A percentile compares a stretch with the other conserved stretches of the same genome.
Evolutionary conservation across 164 flowering plant genomes (phyloP).

Genomic region (Protea cynaroides): DNA sequence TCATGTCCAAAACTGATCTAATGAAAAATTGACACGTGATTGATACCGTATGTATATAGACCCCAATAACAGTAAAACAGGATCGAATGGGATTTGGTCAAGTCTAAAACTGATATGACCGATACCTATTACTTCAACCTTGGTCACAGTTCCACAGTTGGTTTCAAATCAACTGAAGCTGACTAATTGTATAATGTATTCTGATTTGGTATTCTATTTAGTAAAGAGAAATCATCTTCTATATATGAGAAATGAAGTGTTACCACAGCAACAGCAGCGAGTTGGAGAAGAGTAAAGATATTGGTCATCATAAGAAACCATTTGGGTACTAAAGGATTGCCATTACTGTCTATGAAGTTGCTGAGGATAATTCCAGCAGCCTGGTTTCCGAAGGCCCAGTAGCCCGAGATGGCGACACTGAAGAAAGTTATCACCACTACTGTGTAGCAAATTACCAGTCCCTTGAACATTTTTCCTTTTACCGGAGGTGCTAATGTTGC

Average conservation of each 20-base stretch:
- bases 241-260: conserved; percentile 4
- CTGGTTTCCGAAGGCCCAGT: conserved; percentile 92
- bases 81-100: too few relatives aligned
- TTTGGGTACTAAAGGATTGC: conserved; percentile 50
- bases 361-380: conserved; percentile 41
- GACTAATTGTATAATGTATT: too few relatives aligned
- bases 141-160: too few relatives aligned
- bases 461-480: conserved; percentile 94
- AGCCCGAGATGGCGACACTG: conserved; percentile 79
- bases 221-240: too few relatives aligned
- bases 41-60: too few relatives aligned
- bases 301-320: conserved; percentile 66
- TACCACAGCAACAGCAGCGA: conserved; percentile 74
- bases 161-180: too few relatives aligned
- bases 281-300: conserved; percentile 54
- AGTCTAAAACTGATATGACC: too few relatives aligned
- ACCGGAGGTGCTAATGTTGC: conserved; percentile 90
- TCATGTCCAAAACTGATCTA: too few relatives aligned
- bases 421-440: conserved; percentile 60
- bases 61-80: too few relatives aligned
- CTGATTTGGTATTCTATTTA: too few relatives aligned
- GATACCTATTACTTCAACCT: too few relatives aligned
- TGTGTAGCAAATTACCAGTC: conserved; percentile 60
- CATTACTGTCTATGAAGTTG: conserved; percentile 47
- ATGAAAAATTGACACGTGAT: too few relatives aligned